Evolutionary conservation across 1,284 basidiomycete species (phyloP), one percentile per base, ranked within the genome.

Genomic region (Abortiporus biennis): DNA sequence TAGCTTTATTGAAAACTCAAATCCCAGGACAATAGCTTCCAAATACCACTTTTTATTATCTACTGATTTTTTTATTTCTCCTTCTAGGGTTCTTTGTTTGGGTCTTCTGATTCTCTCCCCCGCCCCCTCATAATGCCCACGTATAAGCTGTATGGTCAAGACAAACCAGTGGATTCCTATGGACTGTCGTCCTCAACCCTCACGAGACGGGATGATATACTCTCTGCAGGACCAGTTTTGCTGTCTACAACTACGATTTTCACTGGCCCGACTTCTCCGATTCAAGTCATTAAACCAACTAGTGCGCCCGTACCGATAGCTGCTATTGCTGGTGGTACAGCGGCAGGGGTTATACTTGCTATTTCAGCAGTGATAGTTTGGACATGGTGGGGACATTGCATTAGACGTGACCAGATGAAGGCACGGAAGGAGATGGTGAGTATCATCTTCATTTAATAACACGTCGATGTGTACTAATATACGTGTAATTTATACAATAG

Each of bases 261-360:
- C 29, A 33, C 42, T 29, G 27, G 8, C 9, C 27, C 27, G 27
- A 29, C 27, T 9, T 9, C 9, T 8, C n/a, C 27, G 9, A 25
- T 4, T 6, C 19, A 12, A 9, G 11, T n/a, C 6, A 8, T 6
- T 17, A 6, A 15, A 24, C 20, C 16, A 13, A 25, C 38, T 44
- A 45, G 34, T 32, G 34, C 42, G 22, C 27, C 47, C 17, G 42
- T 78, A 5, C 76, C 76, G 8, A 54, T 78, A 13, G 69, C 54
- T 13, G 69, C 73, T 4, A 73, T 80, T 47, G 71, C 64, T 4
- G 76, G 76, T 6, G 77, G 76, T 2, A 59, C 67, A 1, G 61
- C 54, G 2, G 76, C 62, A 2, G 77, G 78, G 15, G 64, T 68
- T 19, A 41, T 67, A 6, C 58, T 80, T 13, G 75, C 73, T 5